Base-by-base conservation (phyloP, 805 yeast species). In the Babjeviella inositovora region DNA sequence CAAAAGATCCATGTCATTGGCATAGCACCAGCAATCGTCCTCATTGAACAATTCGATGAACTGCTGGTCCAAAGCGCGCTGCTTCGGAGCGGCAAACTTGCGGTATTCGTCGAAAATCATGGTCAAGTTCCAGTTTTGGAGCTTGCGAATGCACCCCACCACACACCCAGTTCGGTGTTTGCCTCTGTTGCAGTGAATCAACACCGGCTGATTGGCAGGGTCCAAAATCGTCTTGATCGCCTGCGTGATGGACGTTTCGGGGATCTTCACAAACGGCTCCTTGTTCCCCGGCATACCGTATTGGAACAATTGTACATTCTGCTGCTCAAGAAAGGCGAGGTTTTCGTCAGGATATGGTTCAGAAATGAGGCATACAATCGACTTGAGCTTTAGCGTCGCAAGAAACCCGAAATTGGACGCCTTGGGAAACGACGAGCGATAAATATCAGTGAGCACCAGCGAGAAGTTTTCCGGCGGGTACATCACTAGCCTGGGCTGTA, bases 131-230 rank as follows among this genome's bases (percentile, higher is more conserved):
- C 98, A 90, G 29, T 73, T 70, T 41, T 87, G 97, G 25, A 85
- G 50, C 36, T 90, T 59, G 29, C 98, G 53, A 16, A 90, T 59
- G 40, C 95, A 87, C 3, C 98, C 98, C 15, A 90, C 85, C 9
- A 90, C 57, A 45, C 97, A 90, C 0, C 98, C 98, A 0, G 98
- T 90, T 35, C 98, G 61, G 45, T 90, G 98, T 45, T 87, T 90
- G 7, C 98, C 98, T 28, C 95, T 56, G 49, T 90, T 90, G 50
- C 98, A 90, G 46, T 90, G 98, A 20, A 90, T 80, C 32, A 90
- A 53, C 8, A 90, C 56, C 2, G 98, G 98, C 28, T 84, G 97
- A 46, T 90, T 87, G 12, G 44, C 70, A 0, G 96, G 95, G 38
- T 90, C 61, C 9, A 82, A 45, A 8, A 82, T 80, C 16, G 84